Conservation (phyloP, 139 green algal species). For the Coelastrella sp. region DNA sequence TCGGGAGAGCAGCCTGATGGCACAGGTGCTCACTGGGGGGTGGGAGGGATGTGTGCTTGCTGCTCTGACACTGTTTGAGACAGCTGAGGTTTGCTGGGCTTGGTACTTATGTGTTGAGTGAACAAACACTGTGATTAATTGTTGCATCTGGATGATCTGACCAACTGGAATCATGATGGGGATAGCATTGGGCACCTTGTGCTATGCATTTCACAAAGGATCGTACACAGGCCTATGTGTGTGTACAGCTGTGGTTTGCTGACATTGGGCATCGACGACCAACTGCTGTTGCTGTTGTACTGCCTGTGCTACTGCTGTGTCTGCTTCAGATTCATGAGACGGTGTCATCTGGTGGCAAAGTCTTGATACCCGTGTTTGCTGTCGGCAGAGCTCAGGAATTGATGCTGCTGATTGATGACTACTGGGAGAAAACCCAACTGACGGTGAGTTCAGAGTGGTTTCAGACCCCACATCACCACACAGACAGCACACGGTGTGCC, state of each 20-base stretch:
- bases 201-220: not conserved
- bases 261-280: not conserved
- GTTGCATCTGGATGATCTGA: no score
- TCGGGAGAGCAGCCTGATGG: constrained; percentile 84
- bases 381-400: constrained; percentile 93
- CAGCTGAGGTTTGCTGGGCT: no score
- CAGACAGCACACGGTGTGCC: no score
- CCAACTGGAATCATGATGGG: no score
- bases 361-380: constrained; percentile 96
- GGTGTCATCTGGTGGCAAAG: constrained; percentile 83
- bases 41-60: no score
- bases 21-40: constrained; percentile 60
- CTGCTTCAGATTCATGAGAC: constrained; percentile 72
- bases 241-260: no score
- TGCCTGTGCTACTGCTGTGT: not conserved
- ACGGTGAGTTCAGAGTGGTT: constrained; percentile 25
- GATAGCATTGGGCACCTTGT: no score
- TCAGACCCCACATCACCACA: no score
- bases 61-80: no score
- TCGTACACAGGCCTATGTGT: constrained; percentile 60
- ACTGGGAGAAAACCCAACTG: constrained; percentile 71
- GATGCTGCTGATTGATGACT: constrained; percentile 80
- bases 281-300: not conserved
- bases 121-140: no score
- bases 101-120: no score